Evolutionary conservation across 352 stramenopile species (phyloP).

Genomic region (Aphanomyces stellatus): DNA sequence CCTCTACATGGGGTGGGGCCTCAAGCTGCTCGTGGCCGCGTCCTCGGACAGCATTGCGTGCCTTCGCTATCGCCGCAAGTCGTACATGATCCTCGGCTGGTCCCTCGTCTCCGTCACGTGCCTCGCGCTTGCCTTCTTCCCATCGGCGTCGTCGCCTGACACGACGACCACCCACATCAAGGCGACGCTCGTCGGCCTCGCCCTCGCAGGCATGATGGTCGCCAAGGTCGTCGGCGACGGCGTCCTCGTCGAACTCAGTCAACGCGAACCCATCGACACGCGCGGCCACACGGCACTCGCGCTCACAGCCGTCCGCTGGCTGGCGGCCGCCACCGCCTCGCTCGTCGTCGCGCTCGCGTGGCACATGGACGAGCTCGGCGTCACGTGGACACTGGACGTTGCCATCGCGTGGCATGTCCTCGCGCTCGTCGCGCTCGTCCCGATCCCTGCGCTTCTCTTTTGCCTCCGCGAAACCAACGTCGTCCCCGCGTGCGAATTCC

Average conservation of each 20-base stretch:
- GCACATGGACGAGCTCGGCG: background rate
- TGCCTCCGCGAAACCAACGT: background rate
- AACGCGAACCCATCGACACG: slow-evolving; percentile 13
- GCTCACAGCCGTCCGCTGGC: background rate
- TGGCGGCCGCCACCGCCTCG: background rate
- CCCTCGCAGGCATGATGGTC: background rate
- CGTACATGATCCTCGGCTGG: slow-evolving; percentile 14
- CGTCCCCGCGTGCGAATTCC: slow-evolving; percentile 1
- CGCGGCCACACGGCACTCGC: slow-evolving; percentile 8
- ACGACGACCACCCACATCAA: background rate
- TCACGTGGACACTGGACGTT: background rate
- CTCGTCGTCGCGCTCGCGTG: background rate
- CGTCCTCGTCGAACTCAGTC: slow-evolving; percentile 8
- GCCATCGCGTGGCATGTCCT: background rate
- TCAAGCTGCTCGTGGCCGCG: background rate
- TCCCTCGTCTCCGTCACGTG: background rate
- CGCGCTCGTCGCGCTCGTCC: background rate
- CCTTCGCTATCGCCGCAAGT: slow-evolving; percentile 5
- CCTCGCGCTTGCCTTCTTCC: background rate
- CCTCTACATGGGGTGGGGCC: background rate
- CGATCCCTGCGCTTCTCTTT: slow-evolving; percentile 2
- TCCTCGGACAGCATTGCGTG: slow-evolving; percentile 7
- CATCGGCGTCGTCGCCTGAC: background rate
- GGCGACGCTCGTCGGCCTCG: background rate
- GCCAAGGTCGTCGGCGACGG: slow-evolving; percentile 1